phyloP scores from a whole-genome alignment of 306 rosid species.

The Cicer pinnatifidum region DNA sequence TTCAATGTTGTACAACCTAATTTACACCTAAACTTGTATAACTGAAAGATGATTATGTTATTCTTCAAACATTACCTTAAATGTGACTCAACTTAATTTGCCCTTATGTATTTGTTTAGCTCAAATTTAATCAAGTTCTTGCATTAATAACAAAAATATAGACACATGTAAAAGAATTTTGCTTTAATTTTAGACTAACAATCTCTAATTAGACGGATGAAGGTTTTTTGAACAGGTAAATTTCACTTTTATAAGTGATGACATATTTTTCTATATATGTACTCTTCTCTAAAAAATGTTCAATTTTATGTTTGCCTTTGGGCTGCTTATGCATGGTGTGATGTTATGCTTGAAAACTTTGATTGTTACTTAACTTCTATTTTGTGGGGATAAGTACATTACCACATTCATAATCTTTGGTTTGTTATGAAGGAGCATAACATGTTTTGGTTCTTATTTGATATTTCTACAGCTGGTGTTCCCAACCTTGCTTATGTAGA shows the following conservation, averaged over 20 bases:
- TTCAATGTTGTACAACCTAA: background rate
- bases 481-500: slow-evolving; percentile 84
- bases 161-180: background rate
- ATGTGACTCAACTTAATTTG: background rate
- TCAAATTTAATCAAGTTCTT: background rate
- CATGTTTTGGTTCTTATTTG: slow-evolving; percentile 29
- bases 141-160: background rate
- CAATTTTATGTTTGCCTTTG: background rate
- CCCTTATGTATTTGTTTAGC: background rate
- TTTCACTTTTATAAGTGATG: slow-evolving; percentile 3
- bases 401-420: background rate
- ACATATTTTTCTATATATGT: background rate
- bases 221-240: background rate
- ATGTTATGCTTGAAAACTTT: background rate
- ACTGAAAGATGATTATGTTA: background rate
- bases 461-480: slow-evolving; percentile 62
- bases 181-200: background rate
- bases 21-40: background rate
- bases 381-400: slow-evolving; percentile 28
- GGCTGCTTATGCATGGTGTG: background rate
- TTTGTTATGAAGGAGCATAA: slow-evolving; percentile 9
- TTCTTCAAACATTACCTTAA: background rate
- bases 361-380: background rate
- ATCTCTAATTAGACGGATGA: background rate
- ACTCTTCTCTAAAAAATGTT: background rate